These are phyloP conservation scores for Lipomyces japonicus DNA, from an alignment of 805 yeast genomes.

Conservation along the genomic window DNA sequence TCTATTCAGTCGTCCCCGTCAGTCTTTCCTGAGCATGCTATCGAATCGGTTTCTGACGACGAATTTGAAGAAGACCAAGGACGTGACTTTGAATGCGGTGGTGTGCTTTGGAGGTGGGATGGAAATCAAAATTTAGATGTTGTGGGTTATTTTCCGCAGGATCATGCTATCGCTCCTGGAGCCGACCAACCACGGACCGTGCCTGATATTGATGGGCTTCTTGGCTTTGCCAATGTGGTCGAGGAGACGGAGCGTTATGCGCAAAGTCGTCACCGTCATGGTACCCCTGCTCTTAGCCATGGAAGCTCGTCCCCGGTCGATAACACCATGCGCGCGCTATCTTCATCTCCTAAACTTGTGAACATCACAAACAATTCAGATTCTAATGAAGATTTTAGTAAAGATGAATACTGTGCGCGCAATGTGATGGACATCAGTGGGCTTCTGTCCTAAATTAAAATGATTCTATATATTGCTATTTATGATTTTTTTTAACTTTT, in stretches of 20 bases:
- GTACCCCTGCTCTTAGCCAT: conserved; percentile 17
- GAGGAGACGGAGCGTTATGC: conserved; percentile 3
- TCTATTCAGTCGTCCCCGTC: not conserved
- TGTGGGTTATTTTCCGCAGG: conserved; percentile 21
- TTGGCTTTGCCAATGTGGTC: conserved; percentile 7
- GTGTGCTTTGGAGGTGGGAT: conserved; percentile 41
- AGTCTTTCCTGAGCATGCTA: not conserved
- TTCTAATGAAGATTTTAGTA: not conserved
- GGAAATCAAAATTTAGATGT: conserved; percentile 36
- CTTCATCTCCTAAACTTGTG: conserved; percentile 1
- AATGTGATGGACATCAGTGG: conserved; percentile 24
- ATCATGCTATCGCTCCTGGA: not conserved
- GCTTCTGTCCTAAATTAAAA: conserved; percentile 10
- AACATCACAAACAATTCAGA: not conserved
- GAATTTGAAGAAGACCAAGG: conserved; percentile 8
- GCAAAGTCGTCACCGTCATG: not conserved
- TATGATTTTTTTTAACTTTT: too few species aligned
- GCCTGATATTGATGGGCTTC: conserved; percentile 9
- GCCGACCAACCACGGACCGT: conserved; percentile 7
- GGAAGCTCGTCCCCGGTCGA: conserved; percentile 23
- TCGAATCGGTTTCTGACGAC: not conserved
- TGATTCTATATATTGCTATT: too few species aligned
- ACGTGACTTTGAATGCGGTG: conserved; percentile 41
- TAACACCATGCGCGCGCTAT: conserved; percentile 8
- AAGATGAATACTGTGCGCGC: not conserved